These are phyloP conservation scores for Fusarium solani-melongenae DNA, from an alignment of 2,329 filamentous ascomycete genomes.

Conservation along the genomic window DNA sequence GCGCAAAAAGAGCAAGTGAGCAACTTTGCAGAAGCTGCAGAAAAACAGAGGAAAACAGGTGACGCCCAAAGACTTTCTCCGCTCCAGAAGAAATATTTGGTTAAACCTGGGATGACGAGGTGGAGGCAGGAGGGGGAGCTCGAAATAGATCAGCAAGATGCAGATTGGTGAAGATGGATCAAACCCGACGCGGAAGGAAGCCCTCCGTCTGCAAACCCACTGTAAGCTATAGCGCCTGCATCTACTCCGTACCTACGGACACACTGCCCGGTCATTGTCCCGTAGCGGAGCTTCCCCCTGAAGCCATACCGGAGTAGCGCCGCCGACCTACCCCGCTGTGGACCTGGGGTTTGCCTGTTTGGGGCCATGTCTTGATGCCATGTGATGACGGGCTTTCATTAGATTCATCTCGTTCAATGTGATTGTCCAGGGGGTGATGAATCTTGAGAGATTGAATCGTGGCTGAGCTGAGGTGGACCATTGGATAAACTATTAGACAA, in stretches of 20 bases:
- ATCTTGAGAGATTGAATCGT: background rate
- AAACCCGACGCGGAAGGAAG: background rate
- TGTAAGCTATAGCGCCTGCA: constrained; percentile 12
- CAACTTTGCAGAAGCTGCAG: background rate
- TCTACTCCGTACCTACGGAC: background rate
- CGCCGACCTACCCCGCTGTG: constrained; percentile 35
- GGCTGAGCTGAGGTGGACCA: background rate
- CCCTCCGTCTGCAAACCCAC: background rate
- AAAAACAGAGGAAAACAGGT: background rate
- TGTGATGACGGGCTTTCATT: constrained; percentile 25
- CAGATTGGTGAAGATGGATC: background rate
- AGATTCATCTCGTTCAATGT: background rate
- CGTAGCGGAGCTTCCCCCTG: constrained; percentile 18
- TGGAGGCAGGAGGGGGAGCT: constrained; percentile 2
- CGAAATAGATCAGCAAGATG: background rate
- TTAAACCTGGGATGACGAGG: constrained; percentile 10
- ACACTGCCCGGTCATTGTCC: background rate
- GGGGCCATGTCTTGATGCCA: background rate
- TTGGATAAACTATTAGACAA: background rate
- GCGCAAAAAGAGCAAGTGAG: background rate
- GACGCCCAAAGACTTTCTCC: background rate
- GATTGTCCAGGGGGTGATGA: constrained; percentile 12
- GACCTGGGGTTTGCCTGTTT: constrained; percentile 13
- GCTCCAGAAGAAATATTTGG: background rate
- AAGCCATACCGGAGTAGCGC: constrained; percentile 28